These are phyloP conservation scores for Tephrocybe rancida DNA, from an alignment of 768 basidiomycete species.

Conservation along the genomic window DNA sequence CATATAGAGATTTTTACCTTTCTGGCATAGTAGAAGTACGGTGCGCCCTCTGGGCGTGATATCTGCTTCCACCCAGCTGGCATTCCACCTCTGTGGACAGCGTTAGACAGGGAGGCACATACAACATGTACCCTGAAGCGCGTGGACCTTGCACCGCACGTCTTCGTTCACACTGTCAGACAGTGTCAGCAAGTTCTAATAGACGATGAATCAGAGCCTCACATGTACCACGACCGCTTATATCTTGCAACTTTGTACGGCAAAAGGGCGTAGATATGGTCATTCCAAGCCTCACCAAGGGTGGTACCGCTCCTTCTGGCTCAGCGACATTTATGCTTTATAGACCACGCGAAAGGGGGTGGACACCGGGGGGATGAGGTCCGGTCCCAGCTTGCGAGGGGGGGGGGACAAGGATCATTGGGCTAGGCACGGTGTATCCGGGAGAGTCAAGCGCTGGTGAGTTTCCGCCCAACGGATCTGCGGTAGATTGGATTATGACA, in stretches of 20 bases:
- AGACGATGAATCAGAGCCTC: not conserved
- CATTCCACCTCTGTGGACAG: not conserved
- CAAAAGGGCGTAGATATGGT: slow-evolving; percentile 1
- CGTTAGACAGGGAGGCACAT: no score
- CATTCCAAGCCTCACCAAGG: not conserved
- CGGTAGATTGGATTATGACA: not conserved
- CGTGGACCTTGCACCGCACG: not conserved
- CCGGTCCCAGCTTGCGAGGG: no score
- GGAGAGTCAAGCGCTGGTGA: not conserved
- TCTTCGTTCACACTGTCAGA: not conserved
- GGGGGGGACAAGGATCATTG: no score
- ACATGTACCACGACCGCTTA: slow-evolving; percentile 11
- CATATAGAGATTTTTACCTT: not conserved
- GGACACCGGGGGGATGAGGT: no score
- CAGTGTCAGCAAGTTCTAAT: not conserved
- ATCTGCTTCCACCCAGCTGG: slow-evolving; percentile 9
- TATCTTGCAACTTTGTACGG: slow-evolving; percentile 10
- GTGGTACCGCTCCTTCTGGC: not conserved
- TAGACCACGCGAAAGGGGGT: not conserved
- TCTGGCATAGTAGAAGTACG: slow-evolving; percentile 12
- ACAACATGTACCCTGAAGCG: not conserved
- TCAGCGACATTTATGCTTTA: not conserved
- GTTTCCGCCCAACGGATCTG: not conserved
- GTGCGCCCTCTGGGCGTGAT: slow-evolving; percentile 11
- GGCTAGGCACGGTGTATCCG: no score